Percentiles rank a stretch among this genome's conserved stretches.
phyloP scores from a whole-genome alignment of 2,329 filamentous ascomycete species.

The Ophiosphaerella narmari region DNA sequence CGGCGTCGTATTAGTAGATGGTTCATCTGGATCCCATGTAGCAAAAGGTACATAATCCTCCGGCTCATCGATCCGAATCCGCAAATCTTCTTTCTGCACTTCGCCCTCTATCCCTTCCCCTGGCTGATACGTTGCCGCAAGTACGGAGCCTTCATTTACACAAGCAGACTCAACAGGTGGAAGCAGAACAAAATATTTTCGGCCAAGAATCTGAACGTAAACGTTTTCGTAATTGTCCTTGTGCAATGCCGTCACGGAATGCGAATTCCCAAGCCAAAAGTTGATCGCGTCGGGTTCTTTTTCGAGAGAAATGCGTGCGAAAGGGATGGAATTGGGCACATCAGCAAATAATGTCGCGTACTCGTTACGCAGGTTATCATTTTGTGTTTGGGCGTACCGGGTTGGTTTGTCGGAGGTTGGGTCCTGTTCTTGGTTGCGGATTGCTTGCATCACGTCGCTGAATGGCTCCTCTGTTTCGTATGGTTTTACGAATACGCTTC shows the following conservation, averaged over 20 bases:
- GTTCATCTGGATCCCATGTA: slow-evolving; percentile 73
- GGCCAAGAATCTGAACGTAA: slow-evolving; percentile 74
- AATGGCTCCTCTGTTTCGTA: slow-evolving; percentile 70
- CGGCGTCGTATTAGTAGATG: slow-evolving; percentile 51
- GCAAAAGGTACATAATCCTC: slow-evolving; percentile 66
- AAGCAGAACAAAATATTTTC: slow-evolving; percentile 75
- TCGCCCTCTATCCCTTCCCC: slow-evolving; percentile 11
- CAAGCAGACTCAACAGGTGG: slow-evolving; percentile 73
- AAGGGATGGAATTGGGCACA: slow-evolving; percentile 68
- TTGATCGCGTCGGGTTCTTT: slow-evolving; percentile 75
- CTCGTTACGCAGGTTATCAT: slow-evolving; percentile 79
- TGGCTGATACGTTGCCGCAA: slow-evolving; percentile 61
- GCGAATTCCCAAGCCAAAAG: slow-evolving; percentile 76
- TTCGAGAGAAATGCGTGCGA: slow-evolving; percentile 72
- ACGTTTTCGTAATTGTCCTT: slow-evolving; percentile 87
- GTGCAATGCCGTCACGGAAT: slow-evolving; percentile 72
- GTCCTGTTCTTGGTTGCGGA: slow-evolving; percentile 61
- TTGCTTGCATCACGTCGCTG: slow-evolving; percentile 62
- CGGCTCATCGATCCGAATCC: slow-evolving; percentile 39
- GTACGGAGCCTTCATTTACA: slow-evolving; percentile 66
- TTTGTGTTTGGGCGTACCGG: slow-evolving; percentile 77
- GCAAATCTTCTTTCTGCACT: slow-evolving; percentile 22
- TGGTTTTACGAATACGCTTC: slow-evolving; percentile 68
- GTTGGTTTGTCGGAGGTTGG: slow-evolving; percentile 10
- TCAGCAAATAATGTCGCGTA: slow-evolving; percentile 67